phyloP scores from a whole-genome alignment of 495 filamentous ascomycete species.

The Lasiosphaeris hirsuta region DNA sequence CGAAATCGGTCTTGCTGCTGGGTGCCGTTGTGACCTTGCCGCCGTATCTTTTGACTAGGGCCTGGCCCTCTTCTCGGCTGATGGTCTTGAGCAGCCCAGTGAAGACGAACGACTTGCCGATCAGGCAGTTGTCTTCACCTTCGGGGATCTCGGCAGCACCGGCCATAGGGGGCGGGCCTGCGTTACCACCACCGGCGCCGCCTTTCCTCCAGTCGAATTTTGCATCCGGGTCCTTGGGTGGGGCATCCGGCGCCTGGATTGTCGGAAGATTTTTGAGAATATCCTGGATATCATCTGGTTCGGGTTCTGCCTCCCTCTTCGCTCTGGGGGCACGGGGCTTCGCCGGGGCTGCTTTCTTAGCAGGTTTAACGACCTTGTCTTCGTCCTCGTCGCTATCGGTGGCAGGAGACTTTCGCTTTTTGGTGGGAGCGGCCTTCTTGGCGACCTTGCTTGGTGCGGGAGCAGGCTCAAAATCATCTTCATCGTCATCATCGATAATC shows the following conservation, averaged over 20 bases:
- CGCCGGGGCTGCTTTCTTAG: conserved; percentile 60
- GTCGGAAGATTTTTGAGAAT: conserved; percentile 87
- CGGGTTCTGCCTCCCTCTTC: conserved; percentile 58
- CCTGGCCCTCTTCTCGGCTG: conserved; percentile 80
- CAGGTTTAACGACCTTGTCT: conserved; percentile 41
- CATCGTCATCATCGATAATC: conserved; percentile 40
- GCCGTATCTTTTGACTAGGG: conserved; percentile 85
- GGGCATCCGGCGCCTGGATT: conserved; percentile 77
- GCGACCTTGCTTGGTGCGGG: conserved; percentile 28
- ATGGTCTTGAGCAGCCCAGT: conserved; percentile 79
- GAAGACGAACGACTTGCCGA: conserved; percentile 95
- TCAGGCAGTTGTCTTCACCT: conserved; percentile 85
- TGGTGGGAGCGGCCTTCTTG: conserved; percentile 37
- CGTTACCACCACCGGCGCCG: conserved; percentile 51
- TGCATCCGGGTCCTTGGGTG: conserved; percentile 54
- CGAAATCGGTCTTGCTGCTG: conserved; percentile 88
- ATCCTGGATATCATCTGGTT: conserved; percentile 65
- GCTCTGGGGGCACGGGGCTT: conserved; percentile 56
- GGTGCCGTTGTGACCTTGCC: conserved; percentile 85
- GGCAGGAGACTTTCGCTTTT: conserved; percentile 47
- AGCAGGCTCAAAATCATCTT: conserved; percentile 35
- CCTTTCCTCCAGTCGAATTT: conserved; percentile 69
- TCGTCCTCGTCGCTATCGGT: conserved; percentile 45
- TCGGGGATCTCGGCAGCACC: conserved; percentile 70
- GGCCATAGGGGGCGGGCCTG: conserved; percentile 57